Conservation (phyloP, 2,329 filamentous ascomycete genomes). For the Ceratocystis colombiana region DNA sequence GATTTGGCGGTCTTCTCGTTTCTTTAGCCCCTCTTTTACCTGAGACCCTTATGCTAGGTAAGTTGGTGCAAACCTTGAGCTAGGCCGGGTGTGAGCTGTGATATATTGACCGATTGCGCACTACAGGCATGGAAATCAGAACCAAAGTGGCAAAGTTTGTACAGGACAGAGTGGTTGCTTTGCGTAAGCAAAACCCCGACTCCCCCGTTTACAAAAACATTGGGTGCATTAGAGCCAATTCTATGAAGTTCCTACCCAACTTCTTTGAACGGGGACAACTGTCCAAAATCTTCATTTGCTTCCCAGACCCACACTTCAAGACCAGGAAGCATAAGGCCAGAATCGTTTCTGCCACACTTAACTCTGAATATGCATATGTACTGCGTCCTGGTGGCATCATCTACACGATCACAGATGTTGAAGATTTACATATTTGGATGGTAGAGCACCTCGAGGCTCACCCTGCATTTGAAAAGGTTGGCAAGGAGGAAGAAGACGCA, state of each 20-base stretch:
- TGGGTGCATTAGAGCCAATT: constrained; percentile 79
- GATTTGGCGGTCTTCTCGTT: constrained; percentile 83
- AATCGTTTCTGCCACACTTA: constrained; percentile 80
- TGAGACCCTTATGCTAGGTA: constrained; percentile 71
- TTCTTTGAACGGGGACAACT: constrained; percentile 79
- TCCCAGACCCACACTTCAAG: constrained; percentile 98
- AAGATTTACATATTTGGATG: constrained; percentile 92
- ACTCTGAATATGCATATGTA: constrained; percentile 87
- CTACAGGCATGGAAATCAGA: constrained; percentile 78
- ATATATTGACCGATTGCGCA: constrained; percentile 8
- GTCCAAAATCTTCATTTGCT: constrained; percentile 90
- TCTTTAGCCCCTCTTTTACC: constrained; percentile 74
- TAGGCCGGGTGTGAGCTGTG: not conserved
- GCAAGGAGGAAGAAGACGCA: constrained; percentile 53
- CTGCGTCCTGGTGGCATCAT: constrained; percentile 72
- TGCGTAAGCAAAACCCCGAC: constrained; percentile 55
- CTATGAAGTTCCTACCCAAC: constrained; percentile 99
- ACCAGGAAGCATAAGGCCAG: constrained; percentile 91
- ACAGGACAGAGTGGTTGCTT: constrained; percentile 71
- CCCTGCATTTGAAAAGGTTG: constrained; percentile 66
- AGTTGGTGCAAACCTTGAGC: constrained; percentile 28
- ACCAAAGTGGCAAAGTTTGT: constrained; percentile 85
- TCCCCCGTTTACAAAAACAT: constrained; percentile 67
- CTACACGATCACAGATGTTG: constrained; percentile 96
- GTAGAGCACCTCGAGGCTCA: constrained; percentile 71